phyloP scores from a whole-genome alignment of 176 grass and related monocot genomes.

The Eremochloa ophiuroides region DNA sequence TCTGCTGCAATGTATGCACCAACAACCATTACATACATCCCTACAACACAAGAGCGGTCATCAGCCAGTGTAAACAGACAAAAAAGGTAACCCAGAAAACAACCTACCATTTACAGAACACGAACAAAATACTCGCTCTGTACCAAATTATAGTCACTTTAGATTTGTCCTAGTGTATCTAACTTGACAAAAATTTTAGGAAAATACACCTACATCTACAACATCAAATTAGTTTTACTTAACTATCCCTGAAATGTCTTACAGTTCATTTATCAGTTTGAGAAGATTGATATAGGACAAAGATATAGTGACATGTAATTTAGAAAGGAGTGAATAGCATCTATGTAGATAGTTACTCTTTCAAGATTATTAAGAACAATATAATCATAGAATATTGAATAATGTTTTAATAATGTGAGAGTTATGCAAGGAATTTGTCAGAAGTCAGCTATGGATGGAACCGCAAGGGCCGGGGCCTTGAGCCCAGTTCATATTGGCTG shows the following conservation, averaged over 20 bases:
- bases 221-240: neutral
- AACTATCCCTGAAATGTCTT: too few relatives aligned
- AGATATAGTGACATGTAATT: neutral
- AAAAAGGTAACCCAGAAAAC: neutral
- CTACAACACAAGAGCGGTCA: constrained; percentile 31
- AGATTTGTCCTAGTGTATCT: neutral
- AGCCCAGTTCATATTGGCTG: too few relatives aligned
- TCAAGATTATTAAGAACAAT: neutral
- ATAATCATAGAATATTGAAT: neutral
- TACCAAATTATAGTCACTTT: neutral
- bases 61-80: neutral
- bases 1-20: constrained; percentile 36
- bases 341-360: neutral
- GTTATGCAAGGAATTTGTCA: neutral
- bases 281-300: neutral
- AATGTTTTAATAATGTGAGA: neutral
- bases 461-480: too few relatives aligned
- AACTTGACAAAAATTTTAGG: neutral
- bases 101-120: neutral
- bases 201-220: neutral
- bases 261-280: too few relatives aligned
- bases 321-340: neutral
- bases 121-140: neutral
- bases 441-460: too few relatives aligned
- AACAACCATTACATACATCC: constrained; percentile 84